Conservation (phyloP, 148 eudicot species). For the Persicaria tinctoria region DNA sequence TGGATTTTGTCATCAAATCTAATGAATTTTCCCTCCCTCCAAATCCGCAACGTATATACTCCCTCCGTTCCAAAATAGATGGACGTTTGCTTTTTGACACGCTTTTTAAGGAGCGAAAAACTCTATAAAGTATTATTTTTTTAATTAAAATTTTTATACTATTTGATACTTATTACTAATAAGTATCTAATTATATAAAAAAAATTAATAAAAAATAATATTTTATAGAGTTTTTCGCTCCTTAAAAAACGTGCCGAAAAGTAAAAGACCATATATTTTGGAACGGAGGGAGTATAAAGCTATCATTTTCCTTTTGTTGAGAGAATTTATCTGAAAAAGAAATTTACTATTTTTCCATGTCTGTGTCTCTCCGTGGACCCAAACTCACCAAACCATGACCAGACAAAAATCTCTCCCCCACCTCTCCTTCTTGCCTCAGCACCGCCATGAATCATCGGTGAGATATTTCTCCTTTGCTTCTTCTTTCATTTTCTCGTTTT, state of each 20-base stretch:
- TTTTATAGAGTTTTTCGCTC: too few species aligned
- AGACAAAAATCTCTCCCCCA: background rate
- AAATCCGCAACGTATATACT: background rate
- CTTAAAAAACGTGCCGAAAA: too few species aligned
- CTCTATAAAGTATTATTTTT: too few species aligned
- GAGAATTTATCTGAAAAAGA: background rate
- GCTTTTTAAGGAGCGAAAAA: too few species aligned
- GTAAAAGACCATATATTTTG: too few species aligned
- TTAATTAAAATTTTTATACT: too few species aligned
- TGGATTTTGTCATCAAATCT: background rate
- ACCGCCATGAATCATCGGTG: slow-evolving; percentile 1
- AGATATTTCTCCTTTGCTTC: background rate
- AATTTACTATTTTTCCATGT: background rate
- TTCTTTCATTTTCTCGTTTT: background rate
- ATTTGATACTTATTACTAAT: too few species aligned
- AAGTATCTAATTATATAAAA: too few species aligned
- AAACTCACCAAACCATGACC: background rate
- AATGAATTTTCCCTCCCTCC: background rate
- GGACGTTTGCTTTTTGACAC: too few species aligned
- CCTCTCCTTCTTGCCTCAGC: background rate
- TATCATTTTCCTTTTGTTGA: background rate
- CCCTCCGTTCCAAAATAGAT: too few species aligned
- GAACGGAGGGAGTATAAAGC: too few species aligned
- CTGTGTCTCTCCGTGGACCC: background rate
- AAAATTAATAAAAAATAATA: too few species aligned